These are phyloP conservation scores for Fusarium kyushuense DNA, from an alignment of 2,329 filamentous ascomycete genomes.

Conservation along the genomic window DNA sequence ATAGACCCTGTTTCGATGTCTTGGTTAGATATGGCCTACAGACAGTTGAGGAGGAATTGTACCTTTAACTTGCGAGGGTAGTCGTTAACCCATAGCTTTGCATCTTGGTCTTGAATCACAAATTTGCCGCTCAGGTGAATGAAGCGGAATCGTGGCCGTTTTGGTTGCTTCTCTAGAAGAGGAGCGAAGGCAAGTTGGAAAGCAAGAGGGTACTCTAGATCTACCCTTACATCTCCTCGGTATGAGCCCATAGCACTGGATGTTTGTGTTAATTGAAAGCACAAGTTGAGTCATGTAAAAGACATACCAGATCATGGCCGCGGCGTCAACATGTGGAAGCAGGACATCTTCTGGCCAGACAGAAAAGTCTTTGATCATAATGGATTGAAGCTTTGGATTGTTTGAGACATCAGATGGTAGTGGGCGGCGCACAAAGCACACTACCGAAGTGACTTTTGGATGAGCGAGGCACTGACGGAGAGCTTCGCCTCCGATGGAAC, in stretches of 20 bases:
- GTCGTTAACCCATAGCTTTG: slow-evolving; percentile 45
- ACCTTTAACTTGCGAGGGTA: slow-evolving; percentile 42
- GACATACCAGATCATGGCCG: slow-evolving; percentile 44
- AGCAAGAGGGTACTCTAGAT: slow-evolving; percentile 40
- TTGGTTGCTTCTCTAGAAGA: slow-evolving; percentile 10
- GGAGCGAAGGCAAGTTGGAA: slow-evolving; percentile 28
- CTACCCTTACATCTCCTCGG: slow-evolving; percentile 26
- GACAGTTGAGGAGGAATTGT: fast-evolving
- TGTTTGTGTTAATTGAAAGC: neutral
- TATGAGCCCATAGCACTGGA: slow-evolving; percentile 43
- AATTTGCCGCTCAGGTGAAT: slow-evolving; percentile 53
- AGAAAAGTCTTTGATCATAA: slow-evolving; percentile 40
- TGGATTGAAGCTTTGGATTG: slow-evolving; percentile 27
- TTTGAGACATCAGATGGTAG: slow-evolving; percentile 37
- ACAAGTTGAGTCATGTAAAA: neutral
- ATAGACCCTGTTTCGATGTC: slow-evolving; percentile 25
- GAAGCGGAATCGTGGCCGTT: slow-evolving; percentile 43
- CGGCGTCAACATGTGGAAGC: slow-evolving; percentile 28
- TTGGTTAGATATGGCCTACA: neutral
- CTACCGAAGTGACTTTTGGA: slow-evolving; percentile 46
- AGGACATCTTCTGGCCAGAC: slow-evolving; percentile 36
- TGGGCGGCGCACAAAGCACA: slow-evolving; percentile 50
- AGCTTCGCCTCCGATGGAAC: slow-evolving; percentile 51
- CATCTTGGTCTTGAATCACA: slow-evolving; percentile 50
- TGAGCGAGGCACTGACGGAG: slow-evolving; percentile 51